phyloP scores from a whole-genome alignment of 2,329 filamentous ascomycete genomes.

The Pleurostoma richardsiae region DNA sequence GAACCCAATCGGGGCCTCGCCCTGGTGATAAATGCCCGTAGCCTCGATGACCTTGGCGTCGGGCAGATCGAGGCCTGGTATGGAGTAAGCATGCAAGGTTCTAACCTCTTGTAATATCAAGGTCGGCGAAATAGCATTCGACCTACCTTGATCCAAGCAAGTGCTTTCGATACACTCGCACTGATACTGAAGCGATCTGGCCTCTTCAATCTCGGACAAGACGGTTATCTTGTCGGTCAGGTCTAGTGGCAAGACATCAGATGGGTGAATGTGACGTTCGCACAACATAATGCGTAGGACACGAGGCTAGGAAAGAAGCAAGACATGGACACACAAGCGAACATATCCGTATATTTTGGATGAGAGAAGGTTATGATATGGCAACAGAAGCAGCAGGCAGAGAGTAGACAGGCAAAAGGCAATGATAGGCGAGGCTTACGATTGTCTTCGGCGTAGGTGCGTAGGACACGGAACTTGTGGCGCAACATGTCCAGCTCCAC shows the following conservation, averaged over 20 bases:
- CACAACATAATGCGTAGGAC: no score
- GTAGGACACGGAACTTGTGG: conserved; percentile 46
- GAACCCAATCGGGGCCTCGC: conserved; percentile 42
- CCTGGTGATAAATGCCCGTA: conserved; percentile 27
- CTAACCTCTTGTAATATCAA: conserved; percentile 1
- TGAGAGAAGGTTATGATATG: no score
- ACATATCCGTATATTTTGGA: no score
- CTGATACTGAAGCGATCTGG: conserved; percentile 50
- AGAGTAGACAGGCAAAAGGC: not conserved
- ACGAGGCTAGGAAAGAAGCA: no score
- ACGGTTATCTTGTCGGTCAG: conserved; percentile 33
- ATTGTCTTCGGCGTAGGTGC: conserved; percentile 41
- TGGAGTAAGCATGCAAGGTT: conserved; percentile 1
- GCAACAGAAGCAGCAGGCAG: conserved; percentile 5
- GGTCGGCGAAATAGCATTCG: not conserved
- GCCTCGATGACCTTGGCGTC: conserved; percentile 32
- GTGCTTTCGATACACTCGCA: conserved; percentile 53
- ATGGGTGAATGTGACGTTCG: conserved; percentile 1
- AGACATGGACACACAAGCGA: no score
- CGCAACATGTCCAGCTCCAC: conserved; percentile 50
- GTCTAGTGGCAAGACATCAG: conserved; percentile 23
- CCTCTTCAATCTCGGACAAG: conserved; percentile 52
- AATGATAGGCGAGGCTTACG: conserved; percentile 31
- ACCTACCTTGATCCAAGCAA: conserved; percentile 42
- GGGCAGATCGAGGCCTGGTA: conserved; percentile 34